Evolutionary conservation across 2,329 filamentous ascomycete species (phyloP).

Genomic region (Chrysoporthe puriensis): DNA sequence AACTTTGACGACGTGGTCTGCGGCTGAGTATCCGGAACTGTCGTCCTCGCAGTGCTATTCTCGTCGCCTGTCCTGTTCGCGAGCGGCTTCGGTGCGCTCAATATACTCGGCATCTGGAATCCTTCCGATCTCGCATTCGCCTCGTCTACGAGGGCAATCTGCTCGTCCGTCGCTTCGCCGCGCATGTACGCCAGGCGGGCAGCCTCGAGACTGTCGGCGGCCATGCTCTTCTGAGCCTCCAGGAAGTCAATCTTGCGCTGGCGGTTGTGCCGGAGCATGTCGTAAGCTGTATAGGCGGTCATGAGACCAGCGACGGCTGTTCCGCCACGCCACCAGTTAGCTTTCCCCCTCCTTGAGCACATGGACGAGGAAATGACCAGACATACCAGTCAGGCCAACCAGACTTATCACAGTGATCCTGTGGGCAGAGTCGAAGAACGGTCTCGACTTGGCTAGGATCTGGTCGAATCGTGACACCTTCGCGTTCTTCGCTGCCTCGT

Average conservation of each 20-base stretch:
- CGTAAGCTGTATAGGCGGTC: slow-evolving; percentile 62
- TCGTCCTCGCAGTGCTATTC: slow-evolving; percentile 32
- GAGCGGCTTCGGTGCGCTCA: slow-evolving; percentile 45
- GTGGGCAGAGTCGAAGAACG: slow-evolving; percentile 60
- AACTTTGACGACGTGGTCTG: slow-evolving; percentile 31
- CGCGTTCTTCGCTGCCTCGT: slow-evolving; percentile 66
- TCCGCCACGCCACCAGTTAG: slow-evolving; percentile 16
- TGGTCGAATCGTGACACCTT: slow-evolving; percentile 57
- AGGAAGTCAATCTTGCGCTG: slow-evolving; percentile 63
- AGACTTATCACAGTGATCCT: slow-evolving; percentile 58
- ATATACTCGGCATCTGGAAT: slow-evolving; percentile 54
- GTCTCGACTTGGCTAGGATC: slow-evolving; percentile 51
- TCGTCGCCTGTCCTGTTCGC: slow-evolving; percentile 11
- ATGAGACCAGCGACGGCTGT: slow-evolving; percentile 58
- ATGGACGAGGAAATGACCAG: neutral
- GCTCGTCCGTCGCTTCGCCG: slow-evolving; percentile 59
- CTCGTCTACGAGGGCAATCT: slow-evolving; percentile 60
- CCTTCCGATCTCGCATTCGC: slow-evolving; percentile 53
- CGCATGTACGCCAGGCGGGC: slow-evolving; percentile 65
- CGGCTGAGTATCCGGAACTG: slow-evolving; percentile 34
- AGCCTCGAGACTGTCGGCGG: slow-evolving; percentile 57
- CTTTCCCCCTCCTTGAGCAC: neutral
- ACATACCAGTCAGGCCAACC: slow-evolving; percentile 60
- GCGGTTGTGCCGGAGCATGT: slow-evolving; percentile 65
- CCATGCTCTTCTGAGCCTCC: slow-evolving; percentile 57